Percentiles rank a stretch among this genome's conserved stretches.
These are phyloP conservation scores for Pleurotus pulmonarius DNA, from an alignment of 768 basidiomycete genomes.

Conservation along the genomic window DNA sequence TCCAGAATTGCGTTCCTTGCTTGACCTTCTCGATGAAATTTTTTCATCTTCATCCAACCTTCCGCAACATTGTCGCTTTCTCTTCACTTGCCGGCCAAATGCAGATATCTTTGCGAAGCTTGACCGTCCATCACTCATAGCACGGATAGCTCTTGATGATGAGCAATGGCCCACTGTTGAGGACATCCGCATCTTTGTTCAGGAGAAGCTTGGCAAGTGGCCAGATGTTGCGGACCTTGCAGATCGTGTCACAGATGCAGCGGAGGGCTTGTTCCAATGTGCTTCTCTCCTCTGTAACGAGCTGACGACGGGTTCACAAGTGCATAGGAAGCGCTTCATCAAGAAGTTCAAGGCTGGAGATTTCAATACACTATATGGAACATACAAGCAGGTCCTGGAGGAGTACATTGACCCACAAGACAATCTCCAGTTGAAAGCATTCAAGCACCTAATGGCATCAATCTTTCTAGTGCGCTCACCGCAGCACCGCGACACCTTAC, in stretches of 20 bases:
- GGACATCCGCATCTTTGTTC: slow-evolving; percentile 15
- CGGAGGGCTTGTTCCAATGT: slow-evolving; percentile 21
- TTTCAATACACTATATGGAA: no score
- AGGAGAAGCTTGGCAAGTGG: slow-evolving; percentile 11
- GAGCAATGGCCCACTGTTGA: slow-evolving; percentile 12
- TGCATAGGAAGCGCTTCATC: no score
- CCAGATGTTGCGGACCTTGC: not conserved
- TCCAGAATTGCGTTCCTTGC: slow-evolving; percentile 11
- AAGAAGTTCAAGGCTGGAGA: no score
- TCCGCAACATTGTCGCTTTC: slow-evolving; percentile 14
- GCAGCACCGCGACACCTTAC: no score
- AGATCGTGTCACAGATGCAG: slow-evolving; percentile 3
- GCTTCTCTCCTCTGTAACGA: slow-evolving; percentile 15
- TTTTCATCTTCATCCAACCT: slow-evolving; percentile 5
- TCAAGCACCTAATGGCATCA: no score
- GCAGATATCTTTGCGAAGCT: slow-evolving; percentile 9
- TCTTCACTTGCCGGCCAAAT: slow-evolving; percentile 17
- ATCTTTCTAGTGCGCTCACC: no score
- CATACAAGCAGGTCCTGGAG: no score
- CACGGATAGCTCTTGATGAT: slow-evolving; percentile 4
- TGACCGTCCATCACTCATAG: not conserved
- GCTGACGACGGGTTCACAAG: not conserved
- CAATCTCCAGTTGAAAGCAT: no score
- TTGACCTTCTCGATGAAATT: not conserved
- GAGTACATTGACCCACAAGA: no score